Evolutionary conservation across 352 stramenopile species (phyloP).

Genomic region (Globisporangium cylindrosporum): DNA sequence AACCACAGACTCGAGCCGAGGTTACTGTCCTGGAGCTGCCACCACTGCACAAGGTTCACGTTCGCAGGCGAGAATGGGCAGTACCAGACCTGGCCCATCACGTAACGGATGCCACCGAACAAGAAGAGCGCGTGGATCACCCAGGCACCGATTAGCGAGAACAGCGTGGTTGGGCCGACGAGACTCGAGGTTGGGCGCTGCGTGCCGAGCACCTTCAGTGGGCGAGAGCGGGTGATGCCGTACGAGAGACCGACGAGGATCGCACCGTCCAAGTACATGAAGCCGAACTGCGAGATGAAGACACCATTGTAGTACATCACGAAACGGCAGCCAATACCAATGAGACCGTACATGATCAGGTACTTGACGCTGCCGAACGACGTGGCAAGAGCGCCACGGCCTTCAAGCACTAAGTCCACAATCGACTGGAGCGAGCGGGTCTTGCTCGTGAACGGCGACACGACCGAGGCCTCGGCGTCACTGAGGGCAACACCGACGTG

Average conservation of each 20-base stretch:
- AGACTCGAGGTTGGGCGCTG: conserved; percentile 81
- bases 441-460: conserved; percentile 89
- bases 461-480: conserved; percentile 84
- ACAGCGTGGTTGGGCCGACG: conserved; percentile 70
- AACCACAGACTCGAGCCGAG: conserved; percentile 59
- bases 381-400: conserved; percentile 75
- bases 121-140: conserved; percentile 80
- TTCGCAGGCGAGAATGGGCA: conserved; percentile 65
- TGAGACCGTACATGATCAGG: conserved; percentile 87
- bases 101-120: conserved; percentile 52
- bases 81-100: conserved; percentile 63
- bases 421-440: conserved; percentile 73
- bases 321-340: conserved; percentile 77
- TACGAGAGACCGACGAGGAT: conserved; percentile 82
- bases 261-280: conserved; percentile 79
- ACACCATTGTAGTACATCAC: conserved; percentile 87
- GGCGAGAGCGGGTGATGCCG: conserved; percentile 64
- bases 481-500: conserved; percentile 90
- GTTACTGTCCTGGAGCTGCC: conserved; percentile 69
- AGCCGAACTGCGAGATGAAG: conserved; percentile 86
- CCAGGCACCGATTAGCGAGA: conserved; percentile 50
- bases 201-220: conserved; percentile 52
- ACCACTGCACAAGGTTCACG: conserved; percentile 72
- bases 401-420: conserved; percentile 77
- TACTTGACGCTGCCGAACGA: conserved; percentile 86